Conservation (phyloP, 2,329 filamentous ascomycete genomes). For the Stemphylium vesicarium region DNA sequence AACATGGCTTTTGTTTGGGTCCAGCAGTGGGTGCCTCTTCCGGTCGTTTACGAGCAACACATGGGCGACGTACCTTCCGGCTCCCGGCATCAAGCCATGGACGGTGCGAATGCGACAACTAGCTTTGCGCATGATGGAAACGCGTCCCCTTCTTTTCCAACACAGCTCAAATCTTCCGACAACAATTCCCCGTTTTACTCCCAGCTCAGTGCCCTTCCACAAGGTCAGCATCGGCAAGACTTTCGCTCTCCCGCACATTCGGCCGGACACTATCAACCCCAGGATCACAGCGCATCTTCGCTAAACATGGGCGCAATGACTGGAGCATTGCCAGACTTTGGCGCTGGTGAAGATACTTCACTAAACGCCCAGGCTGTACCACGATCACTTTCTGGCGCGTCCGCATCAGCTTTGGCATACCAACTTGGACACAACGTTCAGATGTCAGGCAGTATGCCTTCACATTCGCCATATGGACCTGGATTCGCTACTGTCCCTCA, state of each 20-base stretch:
- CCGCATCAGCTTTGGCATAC: constrained; percentile 50
- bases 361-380: constrained; percentile 33
- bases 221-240: constrained; percentile 37
- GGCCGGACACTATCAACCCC: constrained; percentile 30
- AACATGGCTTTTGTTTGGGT: constrained; percentile 52
- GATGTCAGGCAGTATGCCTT: constrained; percentile 31
- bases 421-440: constrained; percentile 50
- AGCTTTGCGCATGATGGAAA: constrained; percentile 37
- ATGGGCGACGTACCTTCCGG: constrained; percentile 50
- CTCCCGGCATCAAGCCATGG: constrained; percentile 38
- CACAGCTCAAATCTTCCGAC: constrained; percentile 29
- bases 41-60: constrained; percentile 47
- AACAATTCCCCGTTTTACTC: constrained; percentile 46
- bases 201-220: constrained; percentile 44
- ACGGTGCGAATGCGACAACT: constrained; percentile 35
- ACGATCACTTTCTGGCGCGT: constrained; percentile 46
- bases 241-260: constrained; percentile 35
- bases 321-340: constrained; percentile 46
- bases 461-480: constrained; percentile 35
- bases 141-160: constrained; percentile 21
- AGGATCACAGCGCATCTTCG: constrained; percentile 34
- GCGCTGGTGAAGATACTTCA: constrained; percentile 25
- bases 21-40: constrained; percentile 53
- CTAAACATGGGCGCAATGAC: constrained; percentile 49
- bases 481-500: constrained; percentile 38